Conservation (phyloP, 202 grass and related monocot genomes). For the Carex arenaria region DNA sequence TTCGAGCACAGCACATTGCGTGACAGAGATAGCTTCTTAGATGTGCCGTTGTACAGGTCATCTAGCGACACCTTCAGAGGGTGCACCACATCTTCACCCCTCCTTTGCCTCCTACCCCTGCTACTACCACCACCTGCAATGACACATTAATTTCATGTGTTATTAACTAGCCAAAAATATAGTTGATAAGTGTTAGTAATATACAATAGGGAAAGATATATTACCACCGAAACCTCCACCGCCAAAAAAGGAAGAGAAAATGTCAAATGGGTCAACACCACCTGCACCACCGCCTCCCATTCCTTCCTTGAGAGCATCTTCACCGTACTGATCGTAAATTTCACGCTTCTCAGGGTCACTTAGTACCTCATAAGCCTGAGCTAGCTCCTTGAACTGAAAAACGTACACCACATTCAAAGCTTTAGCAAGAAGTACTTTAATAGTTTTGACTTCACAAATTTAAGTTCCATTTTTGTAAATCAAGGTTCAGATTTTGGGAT, state of each 20-base stretch:
- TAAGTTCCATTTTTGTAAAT: background rate
- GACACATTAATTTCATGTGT: background rate
- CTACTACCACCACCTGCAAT: conserved; percentile 68
- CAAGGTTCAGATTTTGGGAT: background rate
- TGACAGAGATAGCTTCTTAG: conserved; percentile 86
- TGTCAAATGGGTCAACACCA: conserved; percentile 76
- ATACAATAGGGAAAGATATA: background rate
- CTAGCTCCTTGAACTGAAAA: conserved; percentile 91
- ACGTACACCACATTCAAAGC: background rate
- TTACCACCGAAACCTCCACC: conserved; percentile 30
- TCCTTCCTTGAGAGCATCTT: conserved; percentile 98
- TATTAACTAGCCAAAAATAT: background rate
- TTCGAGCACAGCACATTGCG: conserved; percentile 65
- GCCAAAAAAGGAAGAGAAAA: conserved; percentile 90
- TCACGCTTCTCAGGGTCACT: conserved; percentile 93
- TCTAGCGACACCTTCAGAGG: conserved; percentile 83
- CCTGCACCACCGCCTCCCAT: conserved; percentile 66
- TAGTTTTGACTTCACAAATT: background rate
- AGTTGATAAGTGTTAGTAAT: background rate
- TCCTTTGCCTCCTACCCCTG: conserved; percentile 87
- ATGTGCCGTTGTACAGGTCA: conserved; percentile 85
- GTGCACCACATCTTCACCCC: conserved; percentile 88
- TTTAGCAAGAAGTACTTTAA: background rate
- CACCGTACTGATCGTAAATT: conserved; percentile 88
- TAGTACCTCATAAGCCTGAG: conserved; percentile 87